Conservation (phyloP, 2,329 filamentous ascomycete genomes). For the Stagonosporopsis tanaceti region DNA sequence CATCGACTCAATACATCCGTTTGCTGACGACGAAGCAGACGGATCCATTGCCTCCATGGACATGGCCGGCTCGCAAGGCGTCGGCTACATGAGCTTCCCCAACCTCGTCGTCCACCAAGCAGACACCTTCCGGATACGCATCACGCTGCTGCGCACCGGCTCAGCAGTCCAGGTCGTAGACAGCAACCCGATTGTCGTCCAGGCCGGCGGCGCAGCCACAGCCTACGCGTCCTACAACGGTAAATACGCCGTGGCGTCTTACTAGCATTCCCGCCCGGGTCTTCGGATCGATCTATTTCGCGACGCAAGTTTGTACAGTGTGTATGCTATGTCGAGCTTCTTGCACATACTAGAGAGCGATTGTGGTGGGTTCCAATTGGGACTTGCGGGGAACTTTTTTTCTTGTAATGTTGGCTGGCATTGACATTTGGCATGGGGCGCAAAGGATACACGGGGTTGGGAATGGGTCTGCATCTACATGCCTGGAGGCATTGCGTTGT, state of each 20-base stretch:
- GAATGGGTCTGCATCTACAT: constrained; percentile 18
- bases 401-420: background rate
- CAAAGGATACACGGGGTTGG: constrained; percentile 8
- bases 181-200: constrained; percentile 46
- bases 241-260: constrained; percentile 45
- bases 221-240: constrained; percentile 38
- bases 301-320: constrained; percentile 2
- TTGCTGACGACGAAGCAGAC: constrained; percentile 48
- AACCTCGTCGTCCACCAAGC: constrained; percentile 47
- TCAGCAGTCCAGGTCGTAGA: constrained; percentile 44
- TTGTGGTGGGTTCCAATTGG: background rate
- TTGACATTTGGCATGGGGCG: background rate
- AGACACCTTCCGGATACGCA: constrained; percentile 48
- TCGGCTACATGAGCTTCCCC: constrained; percentile 50
- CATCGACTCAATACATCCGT: constrained; percentile 47
- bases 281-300: background rate
- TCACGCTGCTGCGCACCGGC: constrained; percentile 48
- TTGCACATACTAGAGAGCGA: constrained; percentile 14
- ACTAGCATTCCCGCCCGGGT: constrained; percentile 22
- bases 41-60: constrained; percentile 48
- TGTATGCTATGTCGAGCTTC: constrained; percentile 11
- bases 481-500: constrained; percentile 9
- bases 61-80: constrained; percentile 44
- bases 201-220: constrained; percentile 30
- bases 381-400: background rate